phyloP scores from a whole-genome alignment of 2,329 filamentous ascomycete genomes.

The Cercospora sp. region DNA sequence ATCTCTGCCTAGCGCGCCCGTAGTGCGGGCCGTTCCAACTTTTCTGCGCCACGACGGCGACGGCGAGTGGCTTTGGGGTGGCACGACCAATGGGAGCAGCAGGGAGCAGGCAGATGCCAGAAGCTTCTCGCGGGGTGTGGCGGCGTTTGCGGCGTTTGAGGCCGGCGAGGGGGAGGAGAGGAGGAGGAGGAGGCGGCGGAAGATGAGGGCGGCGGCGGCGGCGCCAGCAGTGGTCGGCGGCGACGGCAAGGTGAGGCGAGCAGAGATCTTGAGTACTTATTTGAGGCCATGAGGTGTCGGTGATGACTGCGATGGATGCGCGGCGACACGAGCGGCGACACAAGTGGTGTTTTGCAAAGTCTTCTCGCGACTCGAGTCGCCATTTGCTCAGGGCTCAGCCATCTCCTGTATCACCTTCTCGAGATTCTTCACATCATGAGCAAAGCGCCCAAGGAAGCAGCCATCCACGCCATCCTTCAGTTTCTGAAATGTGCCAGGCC shows the following conservation, averaged over 20 bases:
- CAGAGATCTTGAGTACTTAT: background rate
- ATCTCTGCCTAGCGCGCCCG: background rate
- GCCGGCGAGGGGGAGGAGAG: background rate
- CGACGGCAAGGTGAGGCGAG: background rate
- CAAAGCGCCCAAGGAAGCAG: slow-evolving; percentile 78
- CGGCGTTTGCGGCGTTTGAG: background rate
- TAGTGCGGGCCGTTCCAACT: background rate
- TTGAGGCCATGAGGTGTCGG: background rate
- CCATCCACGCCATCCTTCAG: slow-evolving; percentile 73
- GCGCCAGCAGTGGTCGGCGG: background rate
- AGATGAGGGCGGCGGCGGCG: background rate
- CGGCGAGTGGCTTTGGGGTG: background rate
- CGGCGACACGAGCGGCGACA: background rate
- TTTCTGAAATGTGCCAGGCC: slow-evolving; percentile 71
- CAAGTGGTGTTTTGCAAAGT: background rate
- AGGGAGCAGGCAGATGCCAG: background rate
- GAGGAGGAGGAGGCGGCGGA: background rate
- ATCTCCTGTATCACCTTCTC: slow-evolving; percentile 73
- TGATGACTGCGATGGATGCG: background rate
- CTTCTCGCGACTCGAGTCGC: background rate
- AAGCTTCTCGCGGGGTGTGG: background rate
- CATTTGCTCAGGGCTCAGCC: slow-evolving; percentile 9
- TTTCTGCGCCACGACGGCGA: background rate
- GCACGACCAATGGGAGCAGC: background rate
- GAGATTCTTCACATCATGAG: slow-evolving; percentile 72